phyloP scores from a whole-genome alignment of 345 rosid genomes.

The Moricandia arvensis region DNA sequence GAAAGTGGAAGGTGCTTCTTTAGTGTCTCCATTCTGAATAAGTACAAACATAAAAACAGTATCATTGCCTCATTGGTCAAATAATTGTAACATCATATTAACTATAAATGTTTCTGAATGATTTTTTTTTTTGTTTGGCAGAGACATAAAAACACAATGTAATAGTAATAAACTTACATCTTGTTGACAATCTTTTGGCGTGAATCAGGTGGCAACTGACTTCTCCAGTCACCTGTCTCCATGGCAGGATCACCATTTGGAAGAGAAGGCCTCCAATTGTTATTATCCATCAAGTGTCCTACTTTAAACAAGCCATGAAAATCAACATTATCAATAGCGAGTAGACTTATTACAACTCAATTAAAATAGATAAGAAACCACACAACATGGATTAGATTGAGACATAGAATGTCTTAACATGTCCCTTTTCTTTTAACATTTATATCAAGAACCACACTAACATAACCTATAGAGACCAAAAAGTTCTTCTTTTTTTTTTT shows the following conservation, averaged over 20 bases:
- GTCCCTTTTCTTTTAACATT: not conserved
- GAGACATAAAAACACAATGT: not conserved
- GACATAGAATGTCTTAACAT: not conserved
- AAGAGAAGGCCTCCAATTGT: conserved; percentile 49
- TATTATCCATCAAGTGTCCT: conserved; percentile 37
- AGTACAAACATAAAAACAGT: not conserved
- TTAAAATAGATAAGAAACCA: not conserved
- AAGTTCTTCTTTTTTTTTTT: not conserved
- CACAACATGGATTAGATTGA: conserved; percentile 5
- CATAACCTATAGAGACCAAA: not conserved
- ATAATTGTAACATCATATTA: not conserved
- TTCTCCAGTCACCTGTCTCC: conserved; percentile 62
- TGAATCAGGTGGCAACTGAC: conserved; percentile 50
- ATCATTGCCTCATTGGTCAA: not conserved
- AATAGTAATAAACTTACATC: conserved; percentile 42
- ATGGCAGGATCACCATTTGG: conserved; percentile 47
- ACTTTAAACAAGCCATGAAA: not conserved
- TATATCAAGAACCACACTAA: not conserved
- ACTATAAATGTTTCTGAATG: not conserved
- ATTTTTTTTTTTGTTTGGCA: not conserved
- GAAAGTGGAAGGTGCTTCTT: conserved; percentile 66
- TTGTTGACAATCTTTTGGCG: conserved; percentile 62
- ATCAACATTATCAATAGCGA: not conserved
- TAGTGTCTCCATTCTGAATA: conserved; percentile 61
- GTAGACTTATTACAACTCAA: not conserved